Evolutionary conservation across 129 eudicot genomes (phyloP).

Genomic region (Flaveria bidentis): DNA sequence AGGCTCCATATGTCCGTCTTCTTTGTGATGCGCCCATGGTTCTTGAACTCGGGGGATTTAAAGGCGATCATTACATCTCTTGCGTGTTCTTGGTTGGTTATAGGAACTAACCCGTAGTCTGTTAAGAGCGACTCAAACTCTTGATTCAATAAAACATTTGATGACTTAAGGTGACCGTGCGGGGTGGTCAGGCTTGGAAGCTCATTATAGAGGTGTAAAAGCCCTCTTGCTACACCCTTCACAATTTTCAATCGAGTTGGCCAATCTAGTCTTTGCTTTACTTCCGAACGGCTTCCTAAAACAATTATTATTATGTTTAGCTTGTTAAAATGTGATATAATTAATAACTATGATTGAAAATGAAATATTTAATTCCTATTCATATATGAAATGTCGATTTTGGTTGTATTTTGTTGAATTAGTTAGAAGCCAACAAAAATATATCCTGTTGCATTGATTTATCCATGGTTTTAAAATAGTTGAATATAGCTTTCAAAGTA

Average conservation of each 20-base stretch:
- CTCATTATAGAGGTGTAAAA: slow-evolving; percentile 56
- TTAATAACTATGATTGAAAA: background rate
- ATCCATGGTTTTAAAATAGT: no score
- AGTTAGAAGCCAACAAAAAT: no score
- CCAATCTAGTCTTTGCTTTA: slow-evolving; percentile 45
- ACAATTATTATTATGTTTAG: slow-evolving; percentile 11
- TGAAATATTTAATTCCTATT: background rate
- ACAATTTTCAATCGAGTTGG: slow-evolving; percentile 61
- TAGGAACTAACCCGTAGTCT: slow-evolving; percentile 55
- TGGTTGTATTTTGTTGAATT: background rate
- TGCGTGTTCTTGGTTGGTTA: slow-evolving; percentile 60
- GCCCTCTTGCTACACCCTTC: slow-evolving; percentile 68
- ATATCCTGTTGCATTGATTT: no score
- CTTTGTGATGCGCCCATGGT: slow-evolving; percentile 43
- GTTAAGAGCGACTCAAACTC: slow-evolving; percentile 53
- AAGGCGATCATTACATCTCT: slow-evolving; percentile 56
- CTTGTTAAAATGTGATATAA: background rate
- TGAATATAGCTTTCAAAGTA: background rate
- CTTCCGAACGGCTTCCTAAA: slow-evolving; percentile 49
- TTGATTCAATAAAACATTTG: slow-evolving; percentile 56
- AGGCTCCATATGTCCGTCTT: slow-evolving; percentile 74
- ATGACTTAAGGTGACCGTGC: slow-evolving; percentile 73
- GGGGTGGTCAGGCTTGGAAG: slow-evolving; percentile 60
- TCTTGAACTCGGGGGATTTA: slow-evolving; percentile 63
- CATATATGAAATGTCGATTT: background rate